Percentiles rank a stretch among this genome's conserved stretches.
phyloP scores from a whole-genome alignment of 495 filamentous ascomycete genomes.

The Apodospora peruviana region DNA sequence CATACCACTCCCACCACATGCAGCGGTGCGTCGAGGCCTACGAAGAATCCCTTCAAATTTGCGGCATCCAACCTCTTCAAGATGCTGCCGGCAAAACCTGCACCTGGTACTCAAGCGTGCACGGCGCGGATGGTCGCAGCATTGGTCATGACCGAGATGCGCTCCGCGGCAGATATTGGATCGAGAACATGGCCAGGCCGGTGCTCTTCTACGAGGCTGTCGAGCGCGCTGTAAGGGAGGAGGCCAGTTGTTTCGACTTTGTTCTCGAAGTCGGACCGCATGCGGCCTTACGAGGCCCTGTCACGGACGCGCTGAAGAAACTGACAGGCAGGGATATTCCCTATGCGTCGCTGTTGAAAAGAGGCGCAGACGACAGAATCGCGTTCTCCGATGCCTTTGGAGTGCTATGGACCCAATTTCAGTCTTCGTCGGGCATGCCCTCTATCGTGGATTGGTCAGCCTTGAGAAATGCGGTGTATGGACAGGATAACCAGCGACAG shows the following conservation, averaged over 20 bases:
- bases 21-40: slow-evolving; percentile 33
- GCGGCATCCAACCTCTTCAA: slow-evolving; percentile 13
- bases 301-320: slow-evolving; percentile 38
- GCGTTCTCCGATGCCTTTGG: slow-evolving; percentile 23
- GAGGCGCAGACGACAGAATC: slow-evolving; percentile 20
- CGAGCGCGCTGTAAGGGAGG: slow-evolving; percentile 5
- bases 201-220: slow-evolving; percentile 40
- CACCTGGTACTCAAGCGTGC: slow-evolving; percentile 15
- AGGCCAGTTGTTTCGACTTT: slow-evolving; percentile 20
- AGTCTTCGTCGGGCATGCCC: not conserved
- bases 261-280: slow-evolving; percentile 56
- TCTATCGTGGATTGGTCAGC: not conserved
- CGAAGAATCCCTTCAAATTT: not conserved
- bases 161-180: slow-evolving; percentile 36
- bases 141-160: slow-evolving; percentile 4
- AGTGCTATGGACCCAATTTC: slow-evolving; percentile 16
- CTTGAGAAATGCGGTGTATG: slow-evolving; percentile 30
- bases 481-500: not conserved
- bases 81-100: not conserved
- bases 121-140: slow-evolving; percentile 16
- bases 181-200: slow-evolving; percentile 39
- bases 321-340: slow-evolving; percentile 5
- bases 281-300: slow-evolving; percentile 43
- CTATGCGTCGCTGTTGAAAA: slow-evolving; percentile 18
- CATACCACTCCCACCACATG: slow-evolving; percentile 43